Conservation (phyloP, 176 grass and related monocot species). For the Oryza officinalis region DNA sequence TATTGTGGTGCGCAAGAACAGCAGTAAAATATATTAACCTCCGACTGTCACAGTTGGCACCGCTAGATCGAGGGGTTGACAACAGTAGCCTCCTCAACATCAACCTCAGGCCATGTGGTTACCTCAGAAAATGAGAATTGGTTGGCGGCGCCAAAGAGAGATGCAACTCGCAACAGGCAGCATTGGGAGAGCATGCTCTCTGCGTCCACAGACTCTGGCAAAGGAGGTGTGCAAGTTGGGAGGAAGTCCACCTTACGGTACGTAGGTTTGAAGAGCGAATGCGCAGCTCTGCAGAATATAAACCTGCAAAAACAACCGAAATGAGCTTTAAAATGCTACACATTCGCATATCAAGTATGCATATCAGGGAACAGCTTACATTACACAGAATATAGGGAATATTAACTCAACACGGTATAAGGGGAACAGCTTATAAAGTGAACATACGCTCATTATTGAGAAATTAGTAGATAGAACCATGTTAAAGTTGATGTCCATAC, state of each 20-base stretch:
- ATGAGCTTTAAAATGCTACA: slow-evolving; percentile 17
- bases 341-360: background rate
- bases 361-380: background rate
- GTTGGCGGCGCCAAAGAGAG: slow-evolving; percentile 43
- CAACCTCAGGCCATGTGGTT: slow-evolving; percentile 44
- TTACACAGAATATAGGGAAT: background rate
- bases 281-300: slow-evolving; percentile 73
- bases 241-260: slow-evolving; percentile 49
- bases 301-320: slow-evolving; percentile 63
- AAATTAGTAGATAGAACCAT: background rate
- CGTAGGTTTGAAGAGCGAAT: slow-evolving; percentile 55
- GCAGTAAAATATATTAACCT: background rate
- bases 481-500: background rate
- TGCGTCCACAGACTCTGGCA: slow-evolving; percentile 62
- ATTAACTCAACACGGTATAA: background rate
- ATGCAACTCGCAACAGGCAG: slow-evolving; percentile 61
- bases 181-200: slow-evolving; percentile 63
- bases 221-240: slow-evolving; percentile 61
- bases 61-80: background rate
- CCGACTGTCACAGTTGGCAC: background rate
- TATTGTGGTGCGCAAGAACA: background rate
- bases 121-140: slow-evolving; percentile 60
- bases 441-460: background rate
- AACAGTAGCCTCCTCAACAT: slow-evolving; percentile 9
- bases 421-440: background rate